These are phyloP conservation scores for Hordeum pubiflorum DNA, from an alignment of 202 grass and related monocot genomes.

Conservation along the genomic window DNA sequence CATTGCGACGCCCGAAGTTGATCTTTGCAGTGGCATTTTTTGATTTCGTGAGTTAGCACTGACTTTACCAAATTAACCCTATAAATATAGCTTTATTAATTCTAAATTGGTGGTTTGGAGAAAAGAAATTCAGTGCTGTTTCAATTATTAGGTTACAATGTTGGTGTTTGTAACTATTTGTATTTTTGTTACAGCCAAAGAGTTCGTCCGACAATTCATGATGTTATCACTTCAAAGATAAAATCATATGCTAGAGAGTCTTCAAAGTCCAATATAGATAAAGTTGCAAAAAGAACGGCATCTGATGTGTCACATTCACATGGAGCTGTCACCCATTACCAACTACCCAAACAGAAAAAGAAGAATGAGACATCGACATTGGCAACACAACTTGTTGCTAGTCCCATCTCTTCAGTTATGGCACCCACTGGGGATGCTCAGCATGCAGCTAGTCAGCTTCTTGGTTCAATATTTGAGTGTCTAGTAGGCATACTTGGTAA, in stretches of 20 bases:
- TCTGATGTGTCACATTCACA: constrained; percentile 38
- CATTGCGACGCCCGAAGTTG: background rate
- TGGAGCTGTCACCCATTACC: constrained; percentile 35
- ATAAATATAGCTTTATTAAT: constrained; percentile 4
- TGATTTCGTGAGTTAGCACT: background rate
- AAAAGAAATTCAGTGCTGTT: constrained; percentile 15
- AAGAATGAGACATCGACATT: constrained; percentile 49
- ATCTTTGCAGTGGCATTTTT: background rate
- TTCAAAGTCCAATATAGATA: constrained; percentile 42
- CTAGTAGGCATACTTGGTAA: constrained; percentile 80
- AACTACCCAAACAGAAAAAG: constrained; percentile 59
- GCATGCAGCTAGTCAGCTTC: constrained; percentile 56
- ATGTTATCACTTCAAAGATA: constrained; percentile 78
- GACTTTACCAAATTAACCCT: background rate
- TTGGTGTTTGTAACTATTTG: constrained; percentile 27
- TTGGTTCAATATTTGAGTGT: constrained; percentile 64
- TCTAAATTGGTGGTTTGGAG: constrained; percentile 13
- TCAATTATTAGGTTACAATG: constrained; percentile 7
- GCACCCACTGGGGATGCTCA: constrained; percentile 75
- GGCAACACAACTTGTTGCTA: constrained; percentile 59
- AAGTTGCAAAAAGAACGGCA: constrained; percentile 29
- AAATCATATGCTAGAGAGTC: constrained; percentile 50
- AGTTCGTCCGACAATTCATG: constrained; percentile 80
- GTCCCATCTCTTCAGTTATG: constrained; percentile 79
- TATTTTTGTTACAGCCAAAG: constrained; percentile 58